A percentile compares a stretch with the other conserved stretches of the same genome.
Conservation (phyloP, 2,329 filamentous ascomycete genomes). For the Lomentospora prolificans region DNA sequence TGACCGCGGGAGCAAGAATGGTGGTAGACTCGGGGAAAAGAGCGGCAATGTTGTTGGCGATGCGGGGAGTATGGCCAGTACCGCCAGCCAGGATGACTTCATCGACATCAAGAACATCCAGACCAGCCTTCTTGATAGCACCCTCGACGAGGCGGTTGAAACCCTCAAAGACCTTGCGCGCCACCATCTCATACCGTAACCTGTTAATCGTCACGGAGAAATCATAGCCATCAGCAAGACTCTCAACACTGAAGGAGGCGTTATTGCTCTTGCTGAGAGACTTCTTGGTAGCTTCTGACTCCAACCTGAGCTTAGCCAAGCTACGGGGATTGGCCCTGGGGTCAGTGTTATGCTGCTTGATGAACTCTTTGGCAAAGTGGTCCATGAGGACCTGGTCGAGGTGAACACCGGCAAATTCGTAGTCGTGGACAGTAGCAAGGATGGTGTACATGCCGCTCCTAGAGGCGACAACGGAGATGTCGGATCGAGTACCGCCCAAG, state of each 20-base stretch:
- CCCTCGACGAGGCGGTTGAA: slow-evolving; percentile 79
- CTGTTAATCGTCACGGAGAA: slow-evolving; percentile 89
- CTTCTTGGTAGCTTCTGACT: slow-evolving; percentile 87
- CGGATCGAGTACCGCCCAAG: slow-evolving; percentile 83
- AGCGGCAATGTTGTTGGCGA: slow-evolving; percentile 67
- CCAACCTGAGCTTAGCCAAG: slow-evolving; percentile 84
- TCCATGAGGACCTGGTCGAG: slow-evolving; percentile 89
- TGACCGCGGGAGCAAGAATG: slow-evolving; percentile 77
- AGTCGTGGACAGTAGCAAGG: slow-evolving; percentile 88
- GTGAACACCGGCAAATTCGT: slow-evolving; percentile 77
- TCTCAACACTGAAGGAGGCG: slow-evolving; percentile 88
- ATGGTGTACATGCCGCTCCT: slow-evolving; percentile 95
- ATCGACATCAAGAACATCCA: slow-evolving; percentile 87
- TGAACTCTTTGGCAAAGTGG: slow-evolving; percentile 96
- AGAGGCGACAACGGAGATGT: slow-evolving; percentile 82
- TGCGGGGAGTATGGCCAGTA: slow-evolving; percentile 85
- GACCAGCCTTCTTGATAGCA: slow-evolving; percentile 80
- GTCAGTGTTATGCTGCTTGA: slow-evolving; percentile 91
- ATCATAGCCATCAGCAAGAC: slow-evolving; percentile 78
- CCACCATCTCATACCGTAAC: slow-evolving; percentile 82
- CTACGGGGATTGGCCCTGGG: slow-evolving; percentile 72
- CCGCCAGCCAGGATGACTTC: slow-evolving; percentile 92
- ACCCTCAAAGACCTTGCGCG: slow-evolving; percentile 75
- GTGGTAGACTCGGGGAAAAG: slow-evolving; percentile 74
- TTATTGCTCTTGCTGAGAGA: slow-evolving; percentile 80